Evolutionary conservation across 345 rosid genomes (phyloP).

Genomic region (Citrus hindsii): DNA sequence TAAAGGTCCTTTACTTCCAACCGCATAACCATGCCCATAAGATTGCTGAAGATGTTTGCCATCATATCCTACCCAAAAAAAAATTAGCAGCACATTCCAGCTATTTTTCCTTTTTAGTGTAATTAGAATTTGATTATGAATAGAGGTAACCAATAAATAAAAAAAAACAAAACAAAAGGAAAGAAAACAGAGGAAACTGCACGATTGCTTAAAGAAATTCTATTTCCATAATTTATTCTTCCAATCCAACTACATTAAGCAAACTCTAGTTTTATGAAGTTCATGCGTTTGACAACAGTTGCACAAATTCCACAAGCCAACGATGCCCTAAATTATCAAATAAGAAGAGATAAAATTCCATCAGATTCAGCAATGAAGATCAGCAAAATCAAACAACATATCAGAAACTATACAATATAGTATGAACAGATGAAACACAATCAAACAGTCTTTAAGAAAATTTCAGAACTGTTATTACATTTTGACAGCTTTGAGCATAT

Average conservation of each 20-base stretch:
- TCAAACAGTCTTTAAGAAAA: neutral
- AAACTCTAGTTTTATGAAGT: neutral
- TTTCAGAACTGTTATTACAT: neutral
- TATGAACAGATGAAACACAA: neutral
- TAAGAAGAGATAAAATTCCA: neutral
- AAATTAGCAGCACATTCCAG: conserved; percentile 7
- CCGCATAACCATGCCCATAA: conserved; percentile 9
- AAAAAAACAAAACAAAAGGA: neutral
- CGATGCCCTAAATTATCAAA: neutral
- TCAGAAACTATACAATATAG: conserved; percentile 3
- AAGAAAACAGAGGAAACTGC: neutral
- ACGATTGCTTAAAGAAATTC: neutral
- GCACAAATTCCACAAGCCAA: neutral
- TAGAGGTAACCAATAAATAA: neutral
- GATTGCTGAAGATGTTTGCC: conserved; percentile 20
- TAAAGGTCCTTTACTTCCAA: conserved; percentile 35
- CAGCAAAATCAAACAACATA: neutral
- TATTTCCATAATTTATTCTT: neutral
- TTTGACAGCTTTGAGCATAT: conserved; percentile 12
- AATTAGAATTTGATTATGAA: neutral
- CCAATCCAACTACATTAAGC: neutral
- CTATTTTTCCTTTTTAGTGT: neutral
- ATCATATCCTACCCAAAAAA: conserved; percentile 40
- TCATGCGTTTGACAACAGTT: neutral
- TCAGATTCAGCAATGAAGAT: conserved; percentile 4